A percentile compares a stretch with the other conserved stretches of the same genome.
Evolutionary conservation across 2,329 filamentous ascomycete genomes (phyloP).

Genomic region (Lithohypha guttulata): DNA sequence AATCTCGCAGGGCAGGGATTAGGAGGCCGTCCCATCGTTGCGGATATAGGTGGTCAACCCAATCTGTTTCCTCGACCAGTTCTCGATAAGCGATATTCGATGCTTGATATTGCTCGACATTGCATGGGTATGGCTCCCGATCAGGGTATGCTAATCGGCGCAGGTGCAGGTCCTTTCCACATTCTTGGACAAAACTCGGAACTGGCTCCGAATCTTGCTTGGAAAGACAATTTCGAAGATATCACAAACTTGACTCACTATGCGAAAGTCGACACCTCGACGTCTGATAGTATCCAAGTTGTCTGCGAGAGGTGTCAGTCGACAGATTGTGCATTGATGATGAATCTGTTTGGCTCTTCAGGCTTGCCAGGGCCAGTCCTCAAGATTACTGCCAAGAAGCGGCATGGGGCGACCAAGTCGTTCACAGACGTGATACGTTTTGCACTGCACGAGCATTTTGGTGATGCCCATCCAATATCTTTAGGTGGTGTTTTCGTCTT

Average conservation of each 20-base stretch:
- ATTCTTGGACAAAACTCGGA: constrained; percentile 35
- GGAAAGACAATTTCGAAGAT: constrained; percentile 15
- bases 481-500: constrained; percentile 35
- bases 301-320: constrained; percentile 20
- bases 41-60: constrained; percentile 36
- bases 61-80: constrained; percentile 32
- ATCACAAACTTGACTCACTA: constrained; percentile 24
- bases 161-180: constrained; percentile 35
- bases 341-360: constrained; percentile 32
- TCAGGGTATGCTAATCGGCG: constrained; percentile 31
- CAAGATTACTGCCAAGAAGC: constrained; percentile 27
- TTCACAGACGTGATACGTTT: constrained; percentile 28
- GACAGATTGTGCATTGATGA: constrained; percentile 34
- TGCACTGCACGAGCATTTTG: constrained; percentile 25
- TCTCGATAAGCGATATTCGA: constrained; percentile 27
- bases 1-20: constrained; percentile 32
- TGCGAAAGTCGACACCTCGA: constrained; percentile 20
- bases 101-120: constrained; percentile 24
- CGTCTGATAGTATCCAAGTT: constrained; percentile 12
- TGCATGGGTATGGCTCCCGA: constrained; percentile 28
- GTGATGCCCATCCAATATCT: constrained; percentile 27
- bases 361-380: constrained; percentile 29
- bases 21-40: constrained; percentile 30
- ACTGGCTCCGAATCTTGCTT: constrained; percentile 32
- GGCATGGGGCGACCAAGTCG: constrained; percentile 23